Percentiles rank a stretch among this genome's conserved stretches.
phyloP scores from a whole-genome alignment of 148 eudicot species.

The Vaccinium vitisidaea region DNA sequence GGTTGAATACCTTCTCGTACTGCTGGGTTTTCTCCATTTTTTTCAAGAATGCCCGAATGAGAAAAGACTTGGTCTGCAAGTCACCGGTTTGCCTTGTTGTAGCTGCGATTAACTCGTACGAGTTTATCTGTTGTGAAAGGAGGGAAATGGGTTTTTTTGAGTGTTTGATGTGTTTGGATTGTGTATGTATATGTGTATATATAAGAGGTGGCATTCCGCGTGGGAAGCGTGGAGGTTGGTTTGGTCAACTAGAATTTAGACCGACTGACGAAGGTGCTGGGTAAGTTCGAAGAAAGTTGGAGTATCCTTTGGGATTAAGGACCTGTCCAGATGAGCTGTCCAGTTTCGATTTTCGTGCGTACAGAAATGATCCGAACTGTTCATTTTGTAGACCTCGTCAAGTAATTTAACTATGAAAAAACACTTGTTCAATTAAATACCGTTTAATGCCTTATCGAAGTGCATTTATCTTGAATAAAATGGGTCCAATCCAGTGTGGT shows the following conservation, averaged over 20 bases:
- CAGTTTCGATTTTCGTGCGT: too few species aligned
- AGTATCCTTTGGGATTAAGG: too few species aligned
- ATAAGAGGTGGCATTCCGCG: slow-evolving; percentile 4
- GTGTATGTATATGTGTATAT: background rate
- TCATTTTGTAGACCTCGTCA: too few species aligned
- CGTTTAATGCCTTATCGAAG: too few species aligned
- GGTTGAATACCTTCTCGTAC: slow-evolving; percentile 32
- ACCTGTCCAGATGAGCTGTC: too few species aligned
- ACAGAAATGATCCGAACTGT: too few species aligned
- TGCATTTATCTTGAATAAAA: too few species aligned
- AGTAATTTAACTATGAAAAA: too few species aligned
- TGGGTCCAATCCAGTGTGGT: too few species aligned
- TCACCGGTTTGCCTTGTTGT: background rate
- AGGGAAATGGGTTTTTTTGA: background rate
- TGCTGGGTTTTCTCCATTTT: slow-evolving; percentile 13
- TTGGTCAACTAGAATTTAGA: background rate
- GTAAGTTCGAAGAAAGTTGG: background rate
- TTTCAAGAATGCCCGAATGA: background rate
- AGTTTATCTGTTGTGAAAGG: background rate
- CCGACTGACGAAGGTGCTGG: background rate
- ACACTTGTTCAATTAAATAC: too few species aligned
- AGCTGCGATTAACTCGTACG: background rate
- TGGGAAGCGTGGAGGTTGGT: background rate
- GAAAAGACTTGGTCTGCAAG: background rate
- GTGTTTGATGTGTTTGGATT: background rate